Evolutionary conservation across 2,329 filamentous ascomycete genomes (phyloP).

Genomic region (Pseudogymnoascus verrucosus): DNA sequence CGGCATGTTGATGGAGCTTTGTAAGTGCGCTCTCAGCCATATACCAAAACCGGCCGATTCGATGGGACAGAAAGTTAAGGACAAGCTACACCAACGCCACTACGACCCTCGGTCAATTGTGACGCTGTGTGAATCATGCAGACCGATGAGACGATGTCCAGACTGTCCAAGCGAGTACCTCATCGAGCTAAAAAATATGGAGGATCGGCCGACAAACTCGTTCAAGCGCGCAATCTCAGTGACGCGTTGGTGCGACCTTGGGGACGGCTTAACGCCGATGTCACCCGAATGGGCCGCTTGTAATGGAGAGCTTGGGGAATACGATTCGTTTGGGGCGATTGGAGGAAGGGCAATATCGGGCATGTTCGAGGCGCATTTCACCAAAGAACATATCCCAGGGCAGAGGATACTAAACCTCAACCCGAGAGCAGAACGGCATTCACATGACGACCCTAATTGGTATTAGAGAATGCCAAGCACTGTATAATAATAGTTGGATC

Average conservation of each 20-base stretch:
- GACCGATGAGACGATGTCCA: conserved; percentile 52
- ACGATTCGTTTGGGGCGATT: conserved; percentile 45
- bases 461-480: conserved; percentile 34
- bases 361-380: conserved; percentile 49
- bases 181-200: conserved; percentile 50
- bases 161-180: conserved; percentile 56
- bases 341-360: conserved; percentile 49
- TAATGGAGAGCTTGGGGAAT: conserved; percentile 36
- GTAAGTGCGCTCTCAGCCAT: conserved; percentile 53
- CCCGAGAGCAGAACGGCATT: conserved; percentile 43
- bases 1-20: conserved; percentile 49
- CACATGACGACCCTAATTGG: conserved; percentile 50
- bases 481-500: background rate
- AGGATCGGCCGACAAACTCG: conserved; percentile 39
- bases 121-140: conserved; percentile 45
- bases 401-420: conserved; percentile 52
- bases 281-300: conserved; percentile 49
- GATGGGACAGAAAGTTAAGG: conserved; percentile 35
- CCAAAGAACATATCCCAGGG: conserved; percentile 45
- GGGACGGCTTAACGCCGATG: conserved; percentile 42
- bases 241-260: conserved; percentile 54
- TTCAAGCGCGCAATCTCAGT: conserved; percentile 55
- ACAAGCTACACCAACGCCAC: conserved; percentile 24
- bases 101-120: conserved; percentile 37
- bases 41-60: conserved; percentile 39